Conservation (phyloP, 2,329 filamentous ascomycete species). For the Fonsecaea nubica region DNA sequence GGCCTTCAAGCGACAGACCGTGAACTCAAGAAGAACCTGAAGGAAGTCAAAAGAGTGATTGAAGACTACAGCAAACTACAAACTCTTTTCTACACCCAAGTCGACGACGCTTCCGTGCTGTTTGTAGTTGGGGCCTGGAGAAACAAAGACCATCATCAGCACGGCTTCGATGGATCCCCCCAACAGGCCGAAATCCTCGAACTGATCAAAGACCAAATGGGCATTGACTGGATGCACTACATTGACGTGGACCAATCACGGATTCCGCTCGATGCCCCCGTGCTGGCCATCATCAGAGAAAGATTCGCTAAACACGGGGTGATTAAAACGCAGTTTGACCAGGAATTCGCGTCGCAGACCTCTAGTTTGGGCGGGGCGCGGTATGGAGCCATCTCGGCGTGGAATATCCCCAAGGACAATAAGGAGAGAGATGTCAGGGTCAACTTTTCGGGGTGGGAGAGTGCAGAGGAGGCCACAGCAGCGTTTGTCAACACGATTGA, state of each 20-base stretch:
- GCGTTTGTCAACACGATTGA: constrained; percentile 28
- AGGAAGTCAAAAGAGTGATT: constrained; percentile 33
- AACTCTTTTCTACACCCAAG: constrained; percentile 31
- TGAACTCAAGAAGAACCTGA: constrained; percentile 29
- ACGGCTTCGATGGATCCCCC: constrained; percentile 31
- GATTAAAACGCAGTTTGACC: constrained; percentile 22
- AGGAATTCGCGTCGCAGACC: constrained; percentile 27
- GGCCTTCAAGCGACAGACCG: constrained; percentile 28
- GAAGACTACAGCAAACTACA: constrained; percentile 33
- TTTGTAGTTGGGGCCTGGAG: constrained; percentile 35
- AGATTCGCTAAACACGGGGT: constrained; percentile 20
- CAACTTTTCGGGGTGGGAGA: constrained; percentile 33
- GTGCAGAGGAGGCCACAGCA: constrained; percentile 24
- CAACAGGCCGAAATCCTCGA: constrained; percentile 29
- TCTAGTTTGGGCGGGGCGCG: constrained; percentile 23
- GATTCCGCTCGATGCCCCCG: constrained; percentile 28
- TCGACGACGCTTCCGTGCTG: constrained; percentile 31
- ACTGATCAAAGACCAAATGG: constrained; percentile 34
- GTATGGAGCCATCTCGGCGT: constrained; percentile 29
- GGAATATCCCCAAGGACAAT: constrained; percentile 33
- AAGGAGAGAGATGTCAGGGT: constrained; percentile 30
- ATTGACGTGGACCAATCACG: constrained; percentile 29
- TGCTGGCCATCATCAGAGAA: constrained; percentile 27
- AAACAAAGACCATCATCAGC: constrained; percentile 29
- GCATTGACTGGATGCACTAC: constrained; percentile 36